A percentile compares a stretch with the other conserved stretches of the same genome.
Conservation (phyloP, 2,329 filamentous ascomycete species). For the Macrophomina tecta region DNA sequence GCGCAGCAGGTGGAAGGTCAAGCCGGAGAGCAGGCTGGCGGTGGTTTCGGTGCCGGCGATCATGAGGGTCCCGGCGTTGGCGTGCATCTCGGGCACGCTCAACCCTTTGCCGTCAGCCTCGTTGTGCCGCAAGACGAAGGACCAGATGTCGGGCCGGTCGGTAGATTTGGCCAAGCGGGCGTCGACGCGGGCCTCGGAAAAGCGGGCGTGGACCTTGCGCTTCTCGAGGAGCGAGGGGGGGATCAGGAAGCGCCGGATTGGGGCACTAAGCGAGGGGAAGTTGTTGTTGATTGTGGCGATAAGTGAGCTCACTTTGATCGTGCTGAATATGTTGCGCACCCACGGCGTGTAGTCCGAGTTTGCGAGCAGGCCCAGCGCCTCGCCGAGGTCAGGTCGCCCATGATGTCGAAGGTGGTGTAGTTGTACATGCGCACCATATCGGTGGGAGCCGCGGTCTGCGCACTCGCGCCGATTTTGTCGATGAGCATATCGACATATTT, state of each 20-base stretch:
- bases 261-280: not conserved
- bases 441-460: not conserved
- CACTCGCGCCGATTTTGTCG: conserved; percentile 7
- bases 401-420: conserved; percentile 42
- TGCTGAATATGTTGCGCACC: conserved; percentile 40
- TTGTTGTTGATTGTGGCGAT: conserved; percentile 7
- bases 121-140: conserved; percentile 44
- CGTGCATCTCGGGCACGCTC: conserved; percentile 45
- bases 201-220: not conserved
- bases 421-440: conserved; percentile 28
- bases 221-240: not conserved
- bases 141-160: conserved; percentile 44
- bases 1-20: conserved; percentile 44
- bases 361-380: conserved; percentile 40
- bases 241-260: conserved; percentile 8
- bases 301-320: conserved; percentile 29
- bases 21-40: conserved; percentile 48
- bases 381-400: conserved; percentile 42
- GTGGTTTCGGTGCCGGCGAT: conserved; percentile 55
- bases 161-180: conserved; percentile 34
- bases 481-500: conserved; percentile 42
- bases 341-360: conserved; percentile 40
- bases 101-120: conserved; percentile 36
- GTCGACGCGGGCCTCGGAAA: conserved; percentile 31
- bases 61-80: conserved; percentile 47